Base-by-base conservation (phyloP, 2,329 filamentous ascomycete genomes). In the Nigrospora oryzae region DNA sequence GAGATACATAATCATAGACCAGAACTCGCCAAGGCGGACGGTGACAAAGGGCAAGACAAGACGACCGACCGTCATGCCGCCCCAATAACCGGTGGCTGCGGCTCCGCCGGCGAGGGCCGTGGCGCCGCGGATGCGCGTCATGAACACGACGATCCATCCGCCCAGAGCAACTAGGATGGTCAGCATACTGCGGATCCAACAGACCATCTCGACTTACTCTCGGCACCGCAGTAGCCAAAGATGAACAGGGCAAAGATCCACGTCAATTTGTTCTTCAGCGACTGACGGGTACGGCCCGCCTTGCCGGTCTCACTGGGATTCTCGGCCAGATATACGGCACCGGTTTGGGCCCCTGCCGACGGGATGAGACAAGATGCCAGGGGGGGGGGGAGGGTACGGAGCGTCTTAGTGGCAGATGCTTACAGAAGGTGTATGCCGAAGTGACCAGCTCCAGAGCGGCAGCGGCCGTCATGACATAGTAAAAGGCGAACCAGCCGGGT, bases 81-180 rank as follows among this genome's bases (percentile, higher is more conserved):
- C 73, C 87, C 87, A 93, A 63, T 89, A 91, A 0, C 86, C 86
- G 2, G 85, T 89, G 0, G 83, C 81, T 0, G 81, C 81, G 71
- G 90, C 84, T 11, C 86, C 86, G 28, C 80, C 81, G 0, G 79
- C 77, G 52, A 90, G 89, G 0, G 77, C 65, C 4, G 68, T 73
- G 1, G 80, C 85, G 14, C 81, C 63, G 7, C 88, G 77, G 6
- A 89, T 81, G 32, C 79, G 75, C 23, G 88, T 81, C 85, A 93
- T 91, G 61, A 93, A 91, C 5, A 82, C 81, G 43, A 89, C 83
- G 46, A 93, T 86, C 88, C 87, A 93, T 5, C 87, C 87, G 16
- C 85, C 84, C 0, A 90, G 72, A 0, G 82, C 81, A 38, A 86
- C 83, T 61, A 93, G 86, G 1, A 81, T 71, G 23, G 23, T 28